Base-by-base conservation (phyloP, 352 stramenopile genomes). In the Phytophthora gonapodyides region DNA sequence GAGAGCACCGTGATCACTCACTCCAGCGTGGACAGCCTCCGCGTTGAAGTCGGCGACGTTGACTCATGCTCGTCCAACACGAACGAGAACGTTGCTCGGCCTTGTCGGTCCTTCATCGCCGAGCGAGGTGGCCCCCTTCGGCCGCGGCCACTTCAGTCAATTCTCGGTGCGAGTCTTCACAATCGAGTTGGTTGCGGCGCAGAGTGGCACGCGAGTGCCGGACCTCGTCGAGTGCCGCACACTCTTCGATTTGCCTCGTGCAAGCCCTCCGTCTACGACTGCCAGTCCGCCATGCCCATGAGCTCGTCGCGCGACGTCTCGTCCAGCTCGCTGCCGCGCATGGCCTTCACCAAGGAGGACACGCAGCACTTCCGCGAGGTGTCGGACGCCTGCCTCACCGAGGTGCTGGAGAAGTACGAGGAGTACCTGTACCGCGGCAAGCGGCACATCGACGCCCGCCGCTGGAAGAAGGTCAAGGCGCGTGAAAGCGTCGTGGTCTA, bases 331-430 rank as follows among this genome's bases (percentile, higher is more conserved):
- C 41, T 82, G 38, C 75, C 75, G 10, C 65, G 54, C 16, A 47
- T 84, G 49, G 31, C 17, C 13, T 62, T 81, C 49, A 53, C 69
- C 7, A 57, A 55, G 21, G 62, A 79, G 8, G 71, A 84, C 54
- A 53, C 65, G 21, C 46, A 51, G 12, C 59, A 71, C 16, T 73
- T 78, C 45, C 61, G 63, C 16, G 51, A 63, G 35, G n/a, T 78
- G 12, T 65, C 56, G 13, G 24, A 61, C n/a, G 56, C 49, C 10
- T 69, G 70, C 35, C 49, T 76, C 3, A 11, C 21, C 21, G 75
- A 84, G 50, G 61, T 69, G 16, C 19, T 81, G 31, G 31, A 37
- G n/a, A 51, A 71, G 38, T 85, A 82, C 52, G 76, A 85, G 27
- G 62, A 71, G 6, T 82, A 71, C 16, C 17, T 74, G 6, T 71